Evolutionary conservation across 768 basidiomycete genomes (phyloP), one percentile per base, ranked within the genome.

Genomic region (Suillus decipiens): DNA sequence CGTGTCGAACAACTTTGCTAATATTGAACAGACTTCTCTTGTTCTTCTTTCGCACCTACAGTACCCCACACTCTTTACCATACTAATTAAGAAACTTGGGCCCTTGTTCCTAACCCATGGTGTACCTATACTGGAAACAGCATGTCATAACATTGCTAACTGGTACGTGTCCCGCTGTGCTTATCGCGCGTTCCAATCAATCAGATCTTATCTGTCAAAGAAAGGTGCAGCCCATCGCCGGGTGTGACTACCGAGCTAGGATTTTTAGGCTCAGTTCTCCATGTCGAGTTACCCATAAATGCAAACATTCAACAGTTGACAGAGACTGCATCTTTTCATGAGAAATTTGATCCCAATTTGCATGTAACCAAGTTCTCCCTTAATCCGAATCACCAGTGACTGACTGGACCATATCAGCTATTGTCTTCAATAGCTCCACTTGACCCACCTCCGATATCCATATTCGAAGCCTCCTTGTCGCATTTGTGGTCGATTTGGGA

Each of bases 401-500:
- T 66, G 17, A 66, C 28, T 31, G 33, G 12, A n/a, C 22, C 51
- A 11, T 6, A 57, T 9, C 70, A 93, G 88, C 85, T 94, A 50
- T 78, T 92, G 14, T 90, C 90, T 0, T 86, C 87, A 0, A 79
- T 86, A 3, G 78, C 86, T 10, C 83, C 89, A 0, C 79, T 86
- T 28, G 67, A 80, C 42, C 87, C 86, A 28, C 84, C 85, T 15
- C 86, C 87, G 15, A 68, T 89, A 59, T 72, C 80, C 11, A 79
- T 87, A 8, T 88, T 91, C 64, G 88, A 89, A 68, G 84, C 88
- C 0, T 83, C 84, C 17, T 67, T 90, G 33, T 73, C 87, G 3
- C 84, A 90, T 67, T 73, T 92, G 31, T 92, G 90, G 91, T 90
- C 92, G 5, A 82, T 90, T 60, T 99, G 96, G 96, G 96, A 99